Evolutionary conservation across 345 rosid species (phyloP), one percentile per base, ranked within the genome.

Genomic region (Capsella bursapastoris): DNA sequence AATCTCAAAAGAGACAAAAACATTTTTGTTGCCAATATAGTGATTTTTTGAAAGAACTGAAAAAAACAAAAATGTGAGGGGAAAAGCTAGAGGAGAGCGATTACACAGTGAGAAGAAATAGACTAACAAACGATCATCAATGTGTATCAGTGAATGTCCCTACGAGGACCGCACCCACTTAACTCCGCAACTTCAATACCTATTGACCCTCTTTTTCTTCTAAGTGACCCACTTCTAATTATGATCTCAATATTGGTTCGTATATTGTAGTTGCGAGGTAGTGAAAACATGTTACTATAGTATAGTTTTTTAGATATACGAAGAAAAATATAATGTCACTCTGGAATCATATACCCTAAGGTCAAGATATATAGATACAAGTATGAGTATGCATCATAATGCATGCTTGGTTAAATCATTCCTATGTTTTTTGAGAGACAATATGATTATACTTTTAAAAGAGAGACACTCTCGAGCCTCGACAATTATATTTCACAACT

Each of bases 121-220:
- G 74, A 25, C n/a, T 41, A 75, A 61, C 56, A 68, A 72, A 75
- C 25, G 64, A 62, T 68, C 74, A 75, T 75, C 57, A 61, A 75
- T 75, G 35, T 74, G 29, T 47, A 61, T 53, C 6, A 22, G 25
- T 22, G 25, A 1, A 22, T 22, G 79, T 68, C 79, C 79, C 74
- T 35, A 68, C 74, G 64, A 76, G 79, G 79, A 76, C 79, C 74
- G 79, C 74, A 76, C 64, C 79, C 57, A 76, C 79, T 76, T 75
- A 67, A 60, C 50, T 67, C 62, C 68, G 29, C 59, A 67, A 75
- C 73, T 75, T 76, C 63, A 61, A 68, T 52, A 69, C 58, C 65
- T 69, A 52, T 61, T 75, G 74, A 75, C 79, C 79, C 14, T 11
- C 27, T 68, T 68, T 22, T 62, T 58, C 47, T 60, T 68, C 38